phyloP scores from a whole-genome alignment of 1,139 yeast genomes.

The Candida sanyaensis region DNA sequence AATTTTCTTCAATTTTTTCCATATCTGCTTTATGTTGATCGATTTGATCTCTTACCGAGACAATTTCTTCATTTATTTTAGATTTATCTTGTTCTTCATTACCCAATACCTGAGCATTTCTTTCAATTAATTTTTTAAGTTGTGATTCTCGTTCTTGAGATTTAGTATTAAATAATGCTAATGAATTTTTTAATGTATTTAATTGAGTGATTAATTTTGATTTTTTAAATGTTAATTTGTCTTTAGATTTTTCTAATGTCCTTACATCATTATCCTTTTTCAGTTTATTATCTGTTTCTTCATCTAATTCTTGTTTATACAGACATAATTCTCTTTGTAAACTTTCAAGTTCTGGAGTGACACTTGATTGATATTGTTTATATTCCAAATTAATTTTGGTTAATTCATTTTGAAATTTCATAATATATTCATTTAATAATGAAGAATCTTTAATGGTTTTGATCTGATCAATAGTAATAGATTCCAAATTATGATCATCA shows the following conservation, averaged over 20 bases:
- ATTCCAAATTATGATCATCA: conserved; percentile 12
- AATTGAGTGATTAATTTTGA: conserved; percentile 34
- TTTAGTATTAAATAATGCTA: conserved; percentile 19
- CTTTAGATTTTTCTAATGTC: conserved; percentile 33
- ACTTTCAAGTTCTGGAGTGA: conserved; percentile 23
- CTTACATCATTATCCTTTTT: conserved; percentile 36
- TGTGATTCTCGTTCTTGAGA: conserved; percentile 25
- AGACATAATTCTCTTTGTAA: conserved; percentile 22
- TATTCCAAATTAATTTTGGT: conserved; percentile 27
- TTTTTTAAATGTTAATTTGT: conserved; percentile 27
- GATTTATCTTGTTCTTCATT: conserved; percentile 24
- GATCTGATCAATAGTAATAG: conserved; percentile 21
- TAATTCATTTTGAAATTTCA: conserved; percentile 32
- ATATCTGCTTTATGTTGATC: conserved; percentile 17
- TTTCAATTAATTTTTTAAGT: conserved; percentile 27
- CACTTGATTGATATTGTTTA: conserved; percentile 20
- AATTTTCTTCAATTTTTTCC: conserved; percentile 26
- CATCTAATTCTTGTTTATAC: conserved; percentile 30
- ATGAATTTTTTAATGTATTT: conserved; percentile 22
- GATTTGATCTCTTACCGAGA: conserved; percentile 13
- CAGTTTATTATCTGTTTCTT: conserved; percentile 31
- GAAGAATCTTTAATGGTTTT: conserved; percentile 19
- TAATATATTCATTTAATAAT: conserved; percentile 25
- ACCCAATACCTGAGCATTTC: conserved; percentile 22
- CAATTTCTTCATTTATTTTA: conserved; percentile 20